phyloP scores from a whole-genome alignment of 192 early-diverging fungal species.

The Coemansia sp. region DNA sequence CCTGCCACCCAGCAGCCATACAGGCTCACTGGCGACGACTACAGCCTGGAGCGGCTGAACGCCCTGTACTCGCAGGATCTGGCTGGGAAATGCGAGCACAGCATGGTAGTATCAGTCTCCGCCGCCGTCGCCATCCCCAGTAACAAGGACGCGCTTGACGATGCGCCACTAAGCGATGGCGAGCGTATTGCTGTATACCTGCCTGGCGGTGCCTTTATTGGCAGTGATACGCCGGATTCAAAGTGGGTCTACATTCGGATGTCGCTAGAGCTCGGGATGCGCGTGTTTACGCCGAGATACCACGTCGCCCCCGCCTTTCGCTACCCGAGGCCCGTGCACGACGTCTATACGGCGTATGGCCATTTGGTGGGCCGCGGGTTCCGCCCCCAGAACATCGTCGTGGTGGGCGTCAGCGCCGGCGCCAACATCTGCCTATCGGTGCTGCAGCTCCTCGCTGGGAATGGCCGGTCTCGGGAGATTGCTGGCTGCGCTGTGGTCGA shows the following conservation, averaged over 20 bases:
- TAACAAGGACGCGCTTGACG: background rate
- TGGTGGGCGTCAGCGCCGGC: slow-evolving; percentile 24
- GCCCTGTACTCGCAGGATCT: slow-evolving; percentile 11
- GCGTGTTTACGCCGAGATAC: slow-evolving; percentile 32
- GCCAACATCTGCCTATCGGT: slow-evolving; percentile 18
- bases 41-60: background rate
- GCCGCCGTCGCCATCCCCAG: background rate
- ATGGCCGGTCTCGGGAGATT: background rate
- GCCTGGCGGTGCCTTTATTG: slow-evolving; percentile 22
- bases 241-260: slow-evolving; percentile 19
- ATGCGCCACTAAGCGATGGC: background rate
- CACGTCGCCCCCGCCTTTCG: slow-evolving; percentile 12
- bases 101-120: slow-evolving; percentile 18
- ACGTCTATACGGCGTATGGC: slow-evolving; percentile 19
- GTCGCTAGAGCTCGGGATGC: slow-evolving; percentile 15
- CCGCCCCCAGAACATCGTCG: slow-evolving; percentile 4
- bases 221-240: slow-evolving; percentile 3
- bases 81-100: background rate
- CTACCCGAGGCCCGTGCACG: slow-evolving; percentile 29
- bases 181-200: slow-evolving; percentile 23
- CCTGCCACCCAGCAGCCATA: slow-evolving; percentile 15
- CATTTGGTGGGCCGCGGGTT: slow-evolving; percentile 19
- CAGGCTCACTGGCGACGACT: background rate
- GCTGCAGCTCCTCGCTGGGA: slow-evolving; percentile 7
- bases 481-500: slow-evolving; percentile 6